Evolutionary conservation across 1,284 basidiomycete species (phyloP).

Genomic region (Caloboletus firmus): DNA sequence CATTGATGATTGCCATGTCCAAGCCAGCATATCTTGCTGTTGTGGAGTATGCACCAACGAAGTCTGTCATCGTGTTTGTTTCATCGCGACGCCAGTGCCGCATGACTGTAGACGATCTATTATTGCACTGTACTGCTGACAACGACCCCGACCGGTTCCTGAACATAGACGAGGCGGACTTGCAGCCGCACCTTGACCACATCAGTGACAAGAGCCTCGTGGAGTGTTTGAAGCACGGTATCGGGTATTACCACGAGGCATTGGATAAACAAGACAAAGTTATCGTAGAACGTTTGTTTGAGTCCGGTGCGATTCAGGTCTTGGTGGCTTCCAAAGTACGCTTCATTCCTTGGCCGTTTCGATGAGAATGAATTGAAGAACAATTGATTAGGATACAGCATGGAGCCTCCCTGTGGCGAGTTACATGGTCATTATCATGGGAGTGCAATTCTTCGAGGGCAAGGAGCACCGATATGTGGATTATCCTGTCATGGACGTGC

Average conservation of each 20-base stretch:
- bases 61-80: constrained; percentile 92
- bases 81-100: constrained; percentile 93
- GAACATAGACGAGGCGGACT: constrained; percentile 82
- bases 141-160: constrained; percentile 85
- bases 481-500: constrained; percentile 95
- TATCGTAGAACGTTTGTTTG: constrained; percentile 92
- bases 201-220: constrained; percentile 76
- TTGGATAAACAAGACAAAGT: constrained; percentile 88
- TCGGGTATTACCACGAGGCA: constrained; percentile 97
- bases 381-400: constrained; percentile 73
- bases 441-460: constrained; percentile 94
- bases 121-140: constrained; percentile 89
- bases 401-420: constrained; percentile 93
- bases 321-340: constrained; percentile 88
- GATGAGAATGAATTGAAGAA: background rate
- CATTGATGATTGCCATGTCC: constrained; percentile 98
- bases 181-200: constrained; percentile 88
- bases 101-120: constrained; percentile 88
- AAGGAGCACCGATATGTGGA: constrained; percentile 97
- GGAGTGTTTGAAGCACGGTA: constrained; percentile 86
- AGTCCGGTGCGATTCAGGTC: constrained; percentile 93
- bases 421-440: constrained; percentile 99
- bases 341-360: background rate
- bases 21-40: constrained; percentile 97
- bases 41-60: constrained; percentile 81